Percentiles rank a stretch among this genome's conserved stretches.
phyloP scores from a whole-genome alignment of 352 stramenopile species.

The Globisporangium camurandrum region DNA sequence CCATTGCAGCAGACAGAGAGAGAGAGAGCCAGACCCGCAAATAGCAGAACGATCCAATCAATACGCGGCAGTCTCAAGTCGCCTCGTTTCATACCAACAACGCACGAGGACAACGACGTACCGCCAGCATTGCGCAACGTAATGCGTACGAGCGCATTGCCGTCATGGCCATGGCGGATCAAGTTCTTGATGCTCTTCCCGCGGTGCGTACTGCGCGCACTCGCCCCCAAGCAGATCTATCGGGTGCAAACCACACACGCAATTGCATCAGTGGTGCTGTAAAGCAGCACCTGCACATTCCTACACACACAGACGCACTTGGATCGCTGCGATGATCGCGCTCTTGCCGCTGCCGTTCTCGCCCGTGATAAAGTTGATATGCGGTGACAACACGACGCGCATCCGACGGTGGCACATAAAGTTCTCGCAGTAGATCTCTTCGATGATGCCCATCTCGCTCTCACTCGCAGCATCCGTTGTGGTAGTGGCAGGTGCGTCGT shows the following conservation, averaged over 20 bases:
- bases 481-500: neutral
- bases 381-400: slow-evolving; percentile 68
- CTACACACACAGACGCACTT: slow-evolving; percentile 47
- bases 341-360: slow-evolving; percentile 95
- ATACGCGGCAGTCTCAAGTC: neutral
- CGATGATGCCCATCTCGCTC: slow-evolving; percentile 91
- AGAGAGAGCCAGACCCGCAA: neutral
- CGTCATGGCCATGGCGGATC: slow-evolving; percentile 89
- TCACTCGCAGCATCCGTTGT: slow-evolving; percentile 24
- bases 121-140: slow-evolving; percentile 87
- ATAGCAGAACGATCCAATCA: no score
- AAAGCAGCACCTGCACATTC: neutral
- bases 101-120: neutral
- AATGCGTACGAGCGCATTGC: slow-evolving; percentile 87
- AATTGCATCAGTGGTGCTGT: no score
- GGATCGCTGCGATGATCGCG: slow-evolving; percentile 95
- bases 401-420: slow-evolving; percentile 98
- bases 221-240: slow-evolving; percentile 94
- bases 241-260: slow-evolving; percentile 15
- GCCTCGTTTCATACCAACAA: neutral
- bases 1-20: neutral
- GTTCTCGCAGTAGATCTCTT: slow-evolving; percentile 95
- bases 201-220: slow-evolving; percentile 89
- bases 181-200: slow-evolving; percentile 94
- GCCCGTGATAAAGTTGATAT: slow-evolving; percentile 89